Percentiles rank a stretch among this genome's conserved stretches.
Conservation (phyloP, 2,329 filamentous ascomycete genomes). For the Phaeomoniella chlamydospora region DNA sequence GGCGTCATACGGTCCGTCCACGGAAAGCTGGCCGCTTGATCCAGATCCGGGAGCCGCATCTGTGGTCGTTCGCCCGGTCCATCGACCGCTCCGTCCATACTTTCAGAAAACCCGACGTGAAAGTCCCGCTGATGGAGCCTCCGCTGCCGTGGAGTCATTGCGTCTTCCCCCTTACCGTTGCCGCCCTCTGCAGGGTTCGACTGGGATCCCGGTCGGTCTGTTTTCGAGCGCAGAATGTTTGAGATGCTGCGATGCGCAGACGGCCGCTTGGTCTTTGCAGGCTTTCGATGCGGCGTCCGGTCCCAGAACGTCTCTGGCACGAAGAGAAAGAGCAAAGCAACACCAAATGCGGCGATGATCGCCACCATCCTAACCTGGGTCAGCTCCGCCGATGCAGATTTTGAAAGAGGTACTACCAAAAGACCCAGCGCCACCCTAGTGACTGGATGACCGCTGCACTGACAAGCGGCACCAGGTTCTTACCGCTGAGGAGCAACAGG, state of each 20-base stretch:
- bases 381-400: slow-evolving; percentile 7
- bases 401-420: slow-evolving; percentile 44
- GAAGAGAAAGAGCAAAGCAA: slow-evolving; percentile 67
- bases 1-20: slow-evolving; percentile 7
- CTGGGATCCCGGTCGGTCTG: slow-evolving; percentile 4
- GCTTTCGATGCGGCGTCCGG: slow-evolving; percentile 47
- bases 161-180: slow-evolving; percentile 7
- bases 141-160: slow-evolving; percentile 10
- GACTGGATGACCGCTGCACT: slow-evolving; percentile 71
- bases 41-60: slow-evolving; percentile 2
- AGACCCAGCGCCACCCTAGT: slow-evolving; percentile 78
- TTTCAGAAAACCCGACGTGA: slow-evolving; percentile 43
- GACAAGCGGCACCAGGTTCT: slow-evolving; percentile 77
- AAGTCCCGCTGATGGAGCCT: slow-evolving; percentile 16
- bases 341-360: slow-evolving; percentile 59
- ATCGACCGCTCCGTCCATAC: not conserved
- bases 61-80: not conserved
- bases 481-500: slow-evolving; percentile 71
- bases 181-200: too few relatives aligned
- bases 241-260: slow-evolving; percentile 13
- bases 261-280: slow-evolving; percentile 23
- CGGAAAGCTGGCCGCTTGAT: not conserved
- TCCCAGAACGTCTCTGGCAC: slow-evolving; percentile 97
- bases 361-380: slow-evolving; percentile 53
- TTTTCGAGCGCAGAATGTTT: slow-evolving; percentile 6